Percentiles rank a stretch among this genome's conserved stretches.
Evolutionary conservation across 345 rosid genomes (phyloP).

Genomic region (Cardamine resedifolia): DNA sequence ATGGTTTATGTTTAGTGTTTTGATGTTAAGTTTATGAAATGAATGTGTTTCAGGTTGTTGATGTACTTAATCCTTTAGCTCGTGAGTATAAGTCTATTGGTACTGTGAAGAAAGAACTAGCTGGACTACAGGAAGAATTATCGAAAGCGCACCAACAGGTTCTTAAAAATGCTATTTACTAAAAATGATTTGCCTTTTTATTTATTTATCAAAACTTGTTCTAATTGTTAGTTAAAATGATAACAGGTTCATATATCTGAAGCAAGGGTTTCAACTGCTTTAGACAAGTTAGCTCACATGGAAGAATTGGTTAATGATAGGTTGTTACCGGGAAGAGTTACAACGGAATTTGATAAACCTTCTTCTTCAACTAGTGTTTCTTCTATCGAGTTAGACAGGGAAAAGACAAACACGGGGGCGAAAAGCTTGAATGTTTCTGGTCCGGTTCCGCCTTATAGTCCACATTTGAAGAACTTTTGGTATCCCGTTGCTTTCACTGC

Average conservation of each 20-base stretch:
- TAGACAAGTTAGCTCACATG: slow-evolving; percentile 95
- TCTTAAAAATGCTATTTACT: slow-evolving; percentile 5
- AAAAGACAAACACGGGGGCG: slow-evolving; percentile 47
- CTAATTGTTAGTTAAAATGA: background rate
- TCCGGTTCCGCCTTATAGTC: slow-evolving; percentile 79
- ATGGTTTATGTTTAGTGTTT: background rate
- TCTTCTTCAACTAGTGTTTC: slow-evolving; percentile 50
- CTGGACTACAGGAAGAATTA: slow-evolving; percentile 81
- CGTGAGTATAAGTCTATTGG: slow-evolving; percentile 96
- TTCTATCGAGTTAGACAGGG: slow-evolving; percentile 47
- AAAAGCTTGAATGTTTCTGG: slow-evolving; percentile 89
- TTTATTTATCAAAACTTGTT: background rate
- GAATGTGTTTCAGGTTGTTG: slow-evolving; percentile 68
- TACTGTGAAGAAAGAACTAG: slow-evolving; percentile 87
- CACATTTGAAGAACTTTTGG: slow-evolving; percentile 85
- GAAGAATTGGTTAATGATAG: slow-evolving; percentile 81
- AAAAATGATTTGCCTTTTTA: background rate
- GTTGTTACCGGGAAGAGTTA: slow-evolving; percentile 62
- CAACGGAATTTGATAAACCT: slow-evolving; percentile 44
- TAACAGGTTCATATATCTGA: slow-evolving; percentile 95
- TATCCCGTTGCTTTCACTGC: slow-evolving; percentile 84
- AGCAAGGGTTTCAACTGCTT: slow-evolving; percentile 87
- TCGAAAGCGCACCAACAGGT: slow-evolving; percentile 90
- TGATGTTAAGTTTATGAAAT: background rate
- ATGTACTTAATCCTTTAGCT: slow-evolving; percentile 92